phyloP scores from a whole-genome alignment of 2,329 filamentous ascomycete species.

The Gnomoniopsis smithogilvyi region DNA sequence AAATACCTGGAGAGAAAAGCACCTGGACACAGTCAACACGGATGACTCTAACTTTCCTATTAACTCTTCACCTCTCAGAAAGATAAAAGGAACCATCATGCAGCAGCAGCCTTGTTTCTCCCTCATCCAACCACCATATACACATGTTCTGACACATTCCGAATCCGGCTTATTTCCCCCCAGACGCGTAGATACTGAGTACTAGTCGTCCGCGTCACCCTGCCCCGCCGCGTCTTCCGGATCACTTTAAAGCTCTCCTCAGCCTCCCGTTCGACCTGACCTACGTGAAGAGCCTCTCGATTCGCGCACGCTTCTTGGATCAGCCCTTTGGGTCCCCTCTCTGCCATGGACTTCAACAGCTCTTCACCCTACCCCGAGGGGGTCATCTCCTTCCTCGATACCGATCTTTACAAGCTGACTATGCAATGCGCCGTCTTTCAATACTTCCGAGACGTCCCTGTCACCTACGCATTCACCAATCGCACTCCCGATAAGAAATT shows the following conservation, averaged over 20 bases:
- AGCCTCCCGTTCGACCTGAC: too few species aligned
- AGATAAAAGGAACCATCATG: too few species aligned
- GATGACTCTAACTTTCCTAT: not conserved
- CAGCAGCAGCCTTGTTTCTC: too few species aligned
- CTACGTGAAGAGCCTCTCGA: too few species aligned
- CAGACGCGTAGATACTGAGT: not conserved
- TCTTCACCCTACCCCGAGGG: constrained; percentile 68
- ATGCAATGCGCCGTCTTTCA: constrained; percentile 98
- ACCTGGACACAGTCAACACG: not conserved
- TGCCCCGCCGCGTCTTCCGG: not conserved
- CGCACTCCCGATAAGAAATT: constrained; percentile 92
- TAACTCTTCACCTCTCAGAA: too few species aligned
- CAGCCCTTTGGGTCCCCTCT: not conserved
- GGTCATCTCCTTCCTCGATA: constrained; percentile 79
- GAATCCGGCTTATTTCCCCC: not conserved
- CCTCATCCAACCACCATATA: not conserved
- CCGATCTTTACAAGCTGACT: constrained; percentile 89
- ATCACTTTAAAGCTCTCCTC: not conserved
- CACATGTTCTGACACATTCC: not conserved
- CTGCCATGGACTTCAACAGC: constrained; percentile 62
- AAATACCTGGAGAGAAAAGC: not conserved
- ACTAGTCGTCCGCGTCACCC: not conserved
- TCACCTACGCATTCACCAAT: constrained; percentile 94
- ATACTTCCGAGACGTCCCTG: constrained; percentile 78
- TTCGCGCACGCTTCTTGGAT: not conserved